Percentiles rank a stretch among this genome's conserved stretches.
Evolutionary conservation across 768 basidiomycete species (phyloP).

Genomic region (Trametes meyenii): DNA sequence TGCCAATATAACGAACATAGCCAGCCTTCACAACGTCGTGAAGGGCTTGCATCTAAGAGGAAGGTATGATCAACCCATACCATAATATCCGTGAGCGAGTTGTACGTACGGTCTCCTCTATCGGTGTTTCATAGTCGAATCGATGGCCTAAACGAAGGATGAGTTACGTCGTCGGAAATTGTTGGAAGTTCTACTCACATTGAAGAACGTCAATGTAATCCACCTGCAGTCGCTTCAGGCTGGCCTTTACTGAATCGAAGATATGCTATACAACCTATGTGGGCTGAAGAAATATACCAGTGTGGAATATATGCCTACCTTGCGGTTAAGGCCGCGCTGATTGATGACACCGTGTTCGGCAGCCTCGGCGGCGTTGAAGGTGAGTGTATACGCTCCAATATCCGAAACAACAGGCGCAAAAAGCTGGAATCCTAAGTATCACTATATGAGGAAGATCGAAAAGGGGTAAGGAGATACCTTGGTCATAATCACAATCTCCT

Average conservation of each 20-base stretch:
- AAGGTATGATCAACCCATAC: background rate
- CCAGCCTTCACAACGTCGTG: slow-evolving; percentile 50
- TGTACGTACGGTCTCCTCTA: slow-evolving; percentile 38
- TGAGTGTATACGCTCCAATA: background rate
- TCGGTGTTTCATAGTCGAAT: slow-evolving; percentile 45
- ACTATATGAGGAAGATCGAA: background rate
- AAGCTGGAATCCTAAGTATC: slow-evolving; percentile 11
- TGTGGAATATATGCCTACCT: slow-evolving; percentile 19
- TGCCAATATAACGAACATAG: slow-evolving; percentile 45
- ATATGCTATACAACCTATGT: slow-evolving; percentile 52
- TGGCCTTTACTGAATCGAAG: slow-evolving; percentile 66
- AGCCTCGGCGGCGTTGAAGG: slow-evolving; percentile 17
- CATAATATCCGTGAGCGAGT: too few species aligned
- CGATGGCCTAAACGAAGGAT: slow-evolving; percentile 31
- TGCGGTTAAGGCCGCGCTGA: slow-evolving; percentile 28
- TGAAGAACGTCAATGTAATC: slow-evolving; percentile 56
- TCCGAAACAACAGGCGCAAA: slow-evolving; percentile 1
- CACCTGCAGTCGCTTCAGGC: slow-evolving; percentile 64
- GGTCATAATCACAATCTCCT: slow-evolving; percentile 51
- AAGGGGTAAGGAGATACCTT: slow-evolving; percentile 33
- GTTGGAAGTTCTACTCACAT: slow-evolving; percentile 20
- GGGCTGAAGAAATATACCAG: background rate
- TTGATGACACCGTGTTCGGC: slow-evolving; percentile 25
- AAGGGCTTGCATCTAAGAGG: slow-evolving; percentile 44
- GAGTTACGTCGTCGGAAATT: background rate